phyloP scores from a whole-genome alignment of 257 asterid genomes.

The Solanum tacnaense region DNA sequence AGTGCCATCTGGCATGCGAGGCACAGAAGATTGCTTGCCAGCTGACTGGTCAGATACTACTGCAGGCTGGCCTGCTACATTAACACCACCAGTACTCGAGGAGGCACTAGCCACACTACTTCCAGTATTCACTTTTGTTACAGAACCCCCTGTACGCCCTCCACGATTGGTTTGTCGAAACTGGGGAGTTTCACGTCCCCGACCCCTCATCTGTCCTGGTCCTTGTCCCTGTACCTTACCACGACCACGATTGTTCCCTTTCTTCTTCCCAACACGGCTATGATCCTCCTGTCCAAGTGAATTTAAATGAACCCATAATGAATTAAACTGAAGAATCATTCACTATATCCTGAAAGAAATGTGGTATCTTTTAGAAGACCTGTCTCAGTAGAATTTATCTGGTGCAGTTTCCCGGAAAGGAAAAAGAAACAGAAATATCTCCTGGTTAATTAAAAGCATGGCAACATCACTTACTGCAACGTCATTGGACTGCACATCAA shows the following conservation, averaged over 20 bases:
- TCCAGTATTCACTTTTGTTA: background rate
- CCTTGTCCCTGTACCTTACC: slow-evolving; percentile 47
- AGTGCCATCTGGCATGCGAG: slow-evolving; percentile 97
- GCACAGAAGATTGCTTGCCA: slow-evolving; percentile 45
- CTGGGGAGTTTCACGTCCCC: slow-evolving; percentile 50
- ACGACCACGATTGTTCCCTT: slow-evolving; percentile 27
- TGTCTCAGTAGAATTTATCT: background rate
- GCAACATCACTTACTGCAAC: slow-evolving; percentile 29
- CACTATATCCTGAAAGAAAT: background rate
- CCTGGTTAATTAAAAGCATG: background rate
- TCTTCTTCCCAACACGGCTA: slow-evolving; percentile 27
- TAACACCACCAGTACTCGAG: background rate
- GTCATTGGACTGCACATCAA: slow-evolving; percentile 28
- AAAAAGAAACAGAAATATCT: background rate
- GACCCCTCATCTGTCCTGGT: slow-evolving; percentile 3
- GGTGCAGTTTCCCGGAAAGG: background rate
- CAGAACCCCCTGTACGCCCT: slow-evolving; percentile 16
- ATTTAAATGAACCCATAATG: background rate
- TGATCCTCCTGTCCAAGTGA: slow-evolving; percentile 39
- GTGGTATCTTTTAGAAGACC: background rate
- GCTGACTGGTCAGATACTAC: slow-evolving; percentile 27
- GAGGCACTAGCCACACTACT: background rate
- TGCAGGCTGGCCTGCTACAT: background rate
- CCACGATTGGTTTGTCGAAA: slow-evolving; percentile 26
- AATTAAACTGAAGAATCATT: background rate